Percentiles rank a stretch among this genome's conserved stretches.
These are phyloP conservation scores for Xylaria sp. DNA, from an alignment of 2,329 filamentous ascomycete genomes.

Conservation along the genomic window DNA sequence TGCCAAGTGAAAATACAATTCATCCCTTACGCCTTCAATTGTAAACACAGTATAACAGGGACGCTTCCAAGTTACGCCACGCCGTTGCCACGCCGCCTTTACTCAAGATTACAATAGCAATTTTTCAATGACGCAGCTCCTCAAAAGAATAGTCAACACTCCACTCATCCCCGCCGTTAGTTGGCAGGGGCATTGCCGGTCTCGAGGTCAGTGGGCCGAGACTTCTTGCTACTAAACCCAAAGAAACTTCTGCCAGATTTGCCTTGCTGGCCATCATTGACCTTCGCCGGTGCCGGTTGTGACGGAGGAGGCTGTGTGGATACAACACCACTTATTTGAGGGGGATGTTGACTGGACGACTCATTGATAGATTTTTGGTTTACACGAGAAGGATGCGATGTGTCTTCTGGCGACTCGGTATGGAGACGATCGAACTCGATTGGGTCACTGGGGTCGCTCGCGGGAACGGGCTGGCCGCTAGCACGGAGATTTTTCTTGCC, in stretches of 20 bases:
- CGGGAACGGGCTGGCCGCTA: conserved; percentile 58
- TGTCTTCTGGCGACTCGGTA: conserved; percentile 30
- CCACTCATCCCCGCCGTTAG: conserved; percentile 36
- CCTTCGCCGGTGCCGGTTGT: conserved; percentile 42
- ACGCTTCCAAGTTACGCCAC: conserved; percentile 15
- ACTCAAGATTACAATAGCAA: conserved; percentile 30
- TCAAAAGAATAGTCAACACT: neutral
- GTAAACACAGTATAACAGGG: neutral
- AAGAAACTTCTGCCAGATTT: conserved; percentile 44
- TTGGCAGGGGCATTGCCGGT: conserved; percentile 33
- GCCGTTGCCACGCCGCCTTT: neutral
- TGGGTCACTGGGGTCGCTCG: conserved; percentile 63
- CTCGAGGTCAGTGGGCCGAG: conserved; percentile 46
- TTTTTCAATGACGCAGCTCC: conserved; percentile 11
- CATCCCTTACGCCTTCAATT: neutral
- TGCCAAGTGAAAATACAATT: neutral
- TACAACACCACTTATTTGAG: conserved; percentile 43
- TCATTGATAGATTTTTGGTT: conserved; percentile 6
- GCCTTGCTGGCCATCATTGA: conserved; percentile 40
- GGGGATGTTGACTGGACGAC: conserved; percentile 30
- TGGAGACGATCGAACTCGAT: conserved; percentile 59
- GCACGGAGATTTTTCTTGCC: conserved; percentile 67
- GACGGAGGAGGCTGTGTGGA: conserved; percentile 33
- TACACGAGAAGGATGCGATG: conserved; percentile 15
- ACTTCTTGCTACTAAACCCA: conserved; percentile 49